A percentile compares a stretch with the other conserved stretches of the same genome.
These are phyloP conservation scores for Lentinula sp. DNA, from an alignment of 768 basidiomycete genomes.

Conservation along the genomic window DNA sequence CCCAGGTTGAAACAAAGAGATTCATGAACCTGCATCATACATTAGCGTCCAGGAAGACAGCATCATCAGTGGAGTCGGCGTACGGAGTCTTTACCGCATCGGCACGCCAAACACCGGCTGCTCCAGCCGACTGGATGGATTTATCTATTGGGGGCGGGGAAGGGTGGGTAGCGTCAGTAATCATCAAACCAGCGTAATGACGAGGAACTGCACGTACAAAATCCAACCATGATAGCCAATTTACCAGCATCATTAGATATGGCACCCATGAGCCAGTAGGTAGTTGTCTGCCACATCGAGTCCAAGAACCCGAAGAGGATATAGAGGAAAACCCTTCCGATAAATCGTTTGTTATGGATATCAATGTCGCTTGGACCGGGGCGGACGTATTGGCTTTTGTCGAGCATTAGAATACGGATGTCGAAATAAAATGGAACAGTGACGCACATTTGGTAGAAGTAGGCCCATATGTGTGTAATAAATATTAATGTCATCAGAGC, in stretches of 20 bases:
- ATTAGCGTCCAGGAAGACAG: background rate
- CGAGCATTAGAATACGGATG: background rate
- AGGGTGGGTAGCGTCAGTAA: background rate
- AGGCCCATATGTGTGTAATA: constrained; percentile 69
- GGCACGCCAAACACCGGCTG: constrained; percentile 65
- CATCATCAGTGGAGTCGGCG: constrained; percentile 25
- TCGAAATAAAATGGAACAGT: background rate
- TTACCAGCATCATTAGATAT: constrained; percentile 82
- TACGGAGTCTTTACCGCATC: constrained; percentile 61
- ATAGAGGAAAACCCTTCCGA: constrained; percentile 54
- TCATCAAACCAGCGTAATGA: background rate
- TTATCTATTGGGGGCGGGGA: constrained; percentile 41
- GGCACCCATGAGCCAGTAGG: constrained; percentile 80
- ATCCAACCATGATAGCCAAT: constrained; percentile 75
- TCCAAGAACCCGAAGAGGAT: constrained; percentile 73
- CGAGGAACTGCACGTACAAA: constrained; percentile 47
- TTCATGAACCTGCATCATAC: constrained; percentile 34
- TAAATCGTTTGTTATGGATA: constrained; percentile 49
- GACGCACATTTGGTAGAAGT: constrained; percentile 64
- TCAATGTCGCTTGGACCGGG: constrained; percentile 43
- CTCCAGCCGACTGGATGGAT: constrained; percentile 72
- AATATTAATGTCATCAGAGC: constrained; percentile 62
- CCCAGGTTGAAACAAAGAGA: constrained; percentile 71
- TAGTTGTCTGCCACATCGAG: constrained; percentile 80
- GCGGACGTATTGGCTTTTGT: constrained; percentile 22